These are phyloP conservation scores for Calonectria pseudoturangicola DNA, from an alignment of 2,329 filamentous ascomycete species.

Conservation along the genomic window DNA sequence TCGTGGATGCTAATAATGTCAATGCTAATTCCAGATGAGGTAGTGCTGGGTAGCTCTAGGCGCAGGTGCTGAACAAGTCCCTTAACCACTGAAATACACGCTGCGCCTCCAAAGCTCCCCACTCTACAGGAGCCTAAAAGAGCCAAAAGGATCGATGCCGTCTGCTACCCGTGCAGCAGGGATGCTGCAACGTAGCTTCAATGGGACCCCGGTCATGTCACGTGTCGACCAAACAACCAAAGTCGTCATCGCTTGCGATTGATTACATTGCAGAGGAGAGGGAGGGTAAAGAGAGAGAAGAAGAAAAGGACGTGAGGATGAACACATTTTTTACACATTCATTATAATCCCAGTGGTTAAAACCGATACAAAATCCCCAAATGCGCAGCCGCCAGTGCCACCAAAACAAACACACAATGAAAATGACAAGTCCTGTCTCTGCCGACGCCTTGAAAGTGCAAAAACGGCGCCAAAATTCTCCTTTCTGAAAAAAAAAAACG, in stretches of 20 bases:
- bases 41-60: constrained; percentile 33
- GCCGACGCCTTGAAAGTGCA: constrained; percentile 55
- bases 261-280: background rate
- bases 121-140: constrained; percentile 34
- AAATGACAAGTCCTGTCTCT: constrained; percentile 49
- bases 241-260: background rate
- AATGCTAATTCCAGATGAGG: constrained; percentile 33
- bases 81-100: constrained; percentile 48
- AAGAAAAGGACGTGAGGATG: background rate
- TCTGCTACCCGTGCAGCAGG: constrained; percentile 30
- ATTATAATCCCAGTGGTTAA: constrained; percentile 51
- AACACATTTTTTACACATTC: constrained; percentile 47
- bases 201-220: constrained; percentile 32
- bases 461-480: constrained; percentile 50
- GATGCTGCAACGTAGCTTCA: constrained; percentile 37
- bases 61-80: constrained; percentile 32
- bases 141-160: constrained; percentile 43
- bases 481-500: constrained; percentile 42
- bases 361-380: constrained; percentile 49
- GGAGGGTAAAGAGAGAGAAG: background rate
- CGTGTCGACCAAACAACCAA: constrained; percentile 36
- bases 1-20: constrained; percentile 39
- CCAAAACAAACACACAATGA: constrained; percentile 44
- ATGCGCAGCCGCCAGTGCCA: constrained; percentile 50
- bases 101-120: constrained; percentile 53